phyloP scores from a whole-genome alignment of 2,329 filamentous ascomycete species.

The Aureobasidium leucospermi region DNA sequence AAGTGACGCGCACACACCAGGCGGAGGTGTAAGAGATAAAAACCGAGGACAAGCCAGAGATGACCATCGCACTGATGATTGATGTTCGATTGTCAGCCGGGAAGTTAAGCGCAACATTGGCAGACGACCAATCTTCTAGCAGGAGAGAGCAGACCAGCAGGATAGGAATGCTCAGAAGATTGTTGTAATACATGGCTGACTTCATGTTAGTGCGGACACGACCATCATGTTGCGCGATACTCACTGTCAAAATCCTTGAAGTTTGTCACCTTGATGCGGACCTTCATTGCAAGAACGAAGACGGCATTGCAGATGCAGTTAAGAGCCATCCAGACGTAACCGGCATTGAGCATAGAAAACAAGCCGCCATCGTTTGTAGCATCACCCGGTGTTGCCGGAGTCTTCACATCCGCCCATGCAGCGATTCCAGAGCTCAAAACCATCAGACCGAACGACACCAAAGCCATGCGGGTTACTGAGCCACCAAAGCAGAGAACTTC shows the following conservation, averaged over 20 bases:
- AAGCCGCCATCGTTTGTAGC: conserved; percentile 44
- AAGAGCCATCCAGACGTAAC: conserved; percentile 95
- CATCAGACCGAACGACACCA: conserved; percentile 95
- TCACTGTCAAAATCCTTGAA: conserved; percentile 99
- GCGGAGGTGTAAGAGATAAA: conserved; percentile 99
- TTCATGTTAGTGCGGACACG: background rate
- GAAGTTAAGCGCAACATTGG: conserved; percentile 83
- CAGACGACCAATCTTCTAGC: conserved; percentile 83
- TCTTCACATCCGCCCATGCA: conserved; percentile 93
- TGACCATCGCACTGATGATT: conserved; percentile 80
- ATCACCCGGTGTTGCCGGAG: conserved; percentile 50
- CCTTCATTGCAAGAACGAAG: conserved; percentile 88
- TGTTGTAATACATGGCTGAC: conserved; percentile 64
- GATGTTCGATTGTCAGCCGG: conserved; percentile 70
- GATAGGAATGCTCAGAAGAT: conserved; percentile 90
- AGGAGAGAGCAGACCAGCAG: conserved; percentile 74
- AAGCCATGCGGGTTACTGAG: conserved; percentile 74
- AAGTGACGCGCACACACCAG: conserved; percentile 96
- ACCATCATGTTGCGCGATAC: conserved; percentile 27
- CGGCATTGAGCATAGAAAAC: conserved; percentile 73
- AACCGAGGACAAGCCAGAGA: conserved; percentile 86
- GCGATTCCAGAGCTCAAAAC: conserved; percentile 89
- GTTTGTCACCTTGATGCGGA: conserved; percentile 98
- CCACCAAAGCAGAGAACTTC: conserved; percentile 98
- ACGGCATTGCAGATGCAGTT: conserved; percentile 93